Evolutionary conservation across 192 early-diverging fungal genomes (phyloP), one percentile per base, ranked within the genome.

Genomic region (Dispira simplex): DNA sequence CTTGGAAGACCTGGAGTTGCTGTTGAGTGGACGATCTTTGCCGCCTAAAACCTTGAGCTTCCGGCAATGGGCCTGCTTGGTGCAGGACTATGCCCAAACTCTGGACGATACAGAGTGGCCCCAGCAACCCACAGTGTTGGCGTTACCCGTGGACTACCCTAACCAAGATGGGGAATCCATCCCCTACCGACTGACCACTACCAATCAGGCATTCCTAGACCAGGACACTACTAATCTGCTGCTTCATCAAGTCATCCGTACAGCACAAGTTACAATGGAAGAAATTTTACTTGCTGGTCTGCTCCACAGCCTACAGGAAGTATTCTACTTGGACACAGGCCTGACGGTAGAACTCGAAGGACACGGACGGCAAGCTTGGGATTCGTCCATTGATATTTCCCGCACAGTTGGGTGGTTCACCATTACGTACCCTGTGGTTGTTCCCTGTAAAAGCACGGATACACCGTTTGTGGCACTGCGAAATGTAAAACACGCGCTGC

Each of bases 401-500:
- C 54, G 54, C 54, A 56, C 54, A 18, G 54, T 56, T 3, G 54
- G 54, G 20, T 56, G 54, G 54, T 56, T 56, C 25, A 56, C 54
- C 54, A 25, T 1, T 27, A 18, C 27, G 20, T 56, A 56, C 23
- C 54, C 54, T 3, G 54, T 56, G 20, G 12, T 20, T 3, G n/a
- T 56, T 13, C 20, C 20, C 54, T 13, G 20, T 20, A 20, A 18
- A 23, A 2, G 6, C 10, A 18, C 20, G 3, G 18, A 26, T 5
- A 25, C 13, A 14, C 16, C 54, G 8, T 26, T 56, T 23, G 3
- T 14, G 23, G 25, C 27, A 9, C 20, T 56, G 25, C 25, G 20
- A 8, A 20, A 56, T 26, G 54, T 56, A 1, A 56, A 56, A 26
- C 54, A 56, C 3, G 2, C 23, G 6, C 16, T 56, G 8, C 54